A percentile compares a stretch with the other conserved stretches of the same genome.
These are phyloP conservation scores for Sugiyamaella mastotermitis DNA, from an alignment of 805 yeast genomes.

Conservation along the genomic window DNA sequence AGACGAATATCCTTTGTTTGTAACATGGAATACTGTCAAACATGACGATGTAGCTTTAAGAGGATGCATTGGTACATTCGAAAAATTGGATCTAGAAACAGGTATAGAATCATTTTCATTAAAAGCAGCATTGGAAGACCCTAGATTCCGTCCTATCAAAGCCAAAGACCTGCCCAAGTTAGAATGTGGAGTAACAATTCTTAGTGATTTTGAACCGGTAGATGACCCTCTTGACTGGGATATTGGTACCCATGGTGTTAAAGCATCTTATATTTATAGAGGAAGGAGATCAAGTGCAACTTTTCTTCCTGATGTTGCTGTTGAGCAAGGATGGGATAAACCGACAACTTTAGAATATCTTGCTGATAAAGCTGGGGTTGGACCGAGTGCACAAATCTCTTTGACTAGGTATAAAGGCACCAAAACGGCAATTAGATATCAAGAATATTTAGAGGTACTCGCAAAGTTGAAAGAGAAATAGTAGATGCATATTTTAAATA, in stretches of 20 bases:
- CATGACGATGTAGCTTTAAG: conserved; percentile 41
- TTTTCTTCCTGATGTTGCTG: conserved; percentile 84
- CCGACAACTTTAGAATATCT: conserved; percentile 64
- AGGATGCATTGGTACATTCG: conserved; percentile 94
- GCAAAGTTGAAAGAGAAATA: background rate
- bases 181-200: conserved; percentile 55
- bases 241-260: conserved; percentile 77
- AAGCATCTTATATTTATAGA: conserved; percentile 45
- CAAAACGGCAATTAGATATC: conserved; percentile 39
- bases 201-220: conserved; percentile 52
- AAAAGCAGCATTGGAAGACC: conserved; percentile 69
- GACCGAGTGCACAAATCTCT: conserved; percentile 33
- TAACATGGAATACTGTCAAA: conserved; percentile 64
- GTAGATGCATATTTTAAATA: too few relatives aligned
- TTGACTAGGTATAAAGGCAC: conserved; percentile 53
- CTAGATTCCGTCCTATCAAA: conserved; percentile 65
- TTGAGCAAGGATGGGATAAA: conserved; percentile 78
- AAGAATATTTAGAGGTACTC: conserved; percentile 31
- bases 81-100: conserved; percentile 41
- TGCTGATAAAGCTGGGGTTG: conserved; percentile 55
- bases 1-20: conserved; percentile 58
- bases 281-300: conserved; percentile 55
- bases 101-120: conserved; percentile 63
- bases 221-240: conserved; percentile 63
- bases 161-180: conserved; percentile 47